These are phyloP conservation scores for Fusarium sp. DNA, from an alignment of 2,329 filamentous ascomycete species.

Conservation along the genomic window DNA sequence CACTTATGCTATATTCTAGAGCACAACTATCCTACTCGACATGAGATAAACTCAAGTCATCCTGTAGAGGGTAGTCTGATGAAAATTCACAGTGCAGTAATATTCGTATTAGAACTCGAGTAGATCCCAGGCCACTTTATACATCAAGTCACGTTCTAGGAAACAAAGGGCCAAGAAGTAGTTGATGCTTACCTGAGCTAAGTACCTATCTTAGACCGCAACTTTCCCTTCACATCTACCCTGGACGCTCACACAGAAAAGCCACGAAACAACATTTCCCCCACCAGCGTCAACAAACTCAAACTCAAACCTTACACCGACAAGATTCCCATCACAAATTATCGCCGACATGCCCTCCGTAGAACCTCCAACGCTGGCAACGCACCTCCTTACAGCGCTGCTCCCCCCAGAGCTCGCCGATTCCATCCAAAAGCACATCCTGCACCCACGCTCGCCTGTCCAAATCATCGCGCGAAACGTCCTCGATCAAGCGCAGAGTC, in stretches of 20 bases:
- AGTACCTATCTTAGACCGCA: conserved; percentile 20
- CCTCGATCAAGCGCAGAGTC: conserved; percentile 41
- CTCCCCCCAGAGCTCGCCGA: conserved; percentile 56
- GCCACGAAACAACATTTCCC: conserved; percentile 26
- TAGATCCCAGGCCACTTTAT: background rate
- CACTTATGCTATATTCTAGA: background rate
- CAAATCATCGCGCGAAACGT: conserved; percentile 52
- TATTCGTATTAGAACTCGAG: background rate
- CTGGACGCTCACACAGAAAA: conserved; percentile 24
- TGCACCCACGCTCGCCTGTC: conserved; percentile 57
- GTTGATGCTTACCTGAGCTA: background rate
- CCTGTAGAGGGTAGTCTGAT: background rate
- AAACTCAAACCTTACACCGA: conserved; percentile 4
- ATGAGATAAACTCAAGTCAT: background rate
- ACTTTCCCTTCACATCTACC: conserved; percentile 23
- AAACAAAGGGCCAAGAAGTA: background rate
- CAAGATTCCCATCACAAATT: background rate
- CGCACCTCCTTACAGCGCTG: conserved; percentile 51
- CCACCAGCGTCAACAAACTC: conserved; percentile 2
- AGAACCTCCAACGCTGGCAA: conserved; percentile 44
- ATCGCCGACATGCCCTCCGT: conserved; percentile 37
- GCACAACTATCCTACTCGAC: background rate
- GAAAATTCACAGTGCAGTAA: background rate
- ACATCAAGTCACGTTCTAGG: background rate
- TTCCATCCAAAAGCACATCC: conserved; percentile 57